A percentile compares a stretch with the other conserved stretches of the same genome.
These are phyloP conservation scores for Penicillium sp. DNA, from an alignment of 2,329 filamentous ascomycete species.

Conservation along the genomic window DNA sequence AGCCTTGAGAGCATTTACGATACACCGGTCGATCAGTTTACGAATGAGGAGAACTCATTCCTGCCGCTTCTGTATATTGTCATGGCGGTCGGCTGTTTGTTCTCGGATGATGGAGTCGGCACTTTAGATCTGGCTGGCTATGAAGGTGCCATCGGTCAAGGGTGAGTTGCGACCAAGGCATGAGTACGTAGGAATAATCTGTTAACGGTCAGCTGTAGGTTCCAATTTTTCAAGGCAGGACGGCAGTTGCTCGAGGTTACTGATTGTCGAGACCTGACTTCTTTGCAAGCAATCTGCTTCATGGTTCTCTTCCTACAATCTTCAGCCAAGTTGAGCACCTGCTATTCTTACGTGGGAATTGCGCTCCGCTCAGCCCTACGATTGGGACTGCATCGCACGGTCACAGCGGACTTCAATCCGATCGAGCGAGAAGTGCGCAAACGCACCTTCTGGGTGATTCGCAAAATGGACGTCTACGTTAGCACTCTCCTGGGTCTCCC, in stretches of 20 bases:
- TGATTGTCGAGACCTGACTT: slow-evolving; percentile 65
- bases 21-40: slow-evolving; percentile 57
- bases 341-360: slow-evolving; percentile 75
- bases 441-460: slow-evolving; percentile 53
- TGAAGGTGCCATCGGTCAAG: slow-evolving; percentile 51
- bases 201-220: slow-evolving; percentile 41
- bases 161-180: slow-evolving; percentile 38
- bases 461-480: slow-evolving; percentile 50
- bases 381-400: slow-evolving; percentile 69
- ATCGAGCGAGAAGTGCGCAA: slow-evolving; percentile 69
- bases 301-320: slow-evolving; percentile 77
- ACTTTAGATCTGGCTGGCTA: slow-evolving; percentile 46
- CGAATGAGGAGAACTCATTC: slow-evolving; percentile 61
- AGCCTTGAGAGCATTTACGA: slow-evolving; percentile 74
- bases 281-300: slow-evolving; percentile 70
- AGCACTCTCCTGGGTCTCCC: slow-evolving; percentile 48
- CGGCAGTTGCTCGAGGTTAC: slow-evolving; percentile 58
- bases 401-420: slow-evolving; percentile 64
- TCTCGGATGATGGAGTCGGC: slow-evolving; percentile 55
- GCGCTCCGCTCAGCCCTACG: slow-evolving; percentile 69
- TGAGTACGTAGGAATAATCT: neutral
- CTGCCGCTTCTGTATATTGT: slow-evolving; percentile 66
- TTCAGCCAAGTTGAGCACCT: slow-evolving; percentile 71
- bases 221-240: slow-evolving; percentile 68
- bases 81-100: slow-evolving; percentile 68